Base-by-base conservation (phyloP, 805 yeast genomes). In the Saccharomycopsis amapae region DNA sequence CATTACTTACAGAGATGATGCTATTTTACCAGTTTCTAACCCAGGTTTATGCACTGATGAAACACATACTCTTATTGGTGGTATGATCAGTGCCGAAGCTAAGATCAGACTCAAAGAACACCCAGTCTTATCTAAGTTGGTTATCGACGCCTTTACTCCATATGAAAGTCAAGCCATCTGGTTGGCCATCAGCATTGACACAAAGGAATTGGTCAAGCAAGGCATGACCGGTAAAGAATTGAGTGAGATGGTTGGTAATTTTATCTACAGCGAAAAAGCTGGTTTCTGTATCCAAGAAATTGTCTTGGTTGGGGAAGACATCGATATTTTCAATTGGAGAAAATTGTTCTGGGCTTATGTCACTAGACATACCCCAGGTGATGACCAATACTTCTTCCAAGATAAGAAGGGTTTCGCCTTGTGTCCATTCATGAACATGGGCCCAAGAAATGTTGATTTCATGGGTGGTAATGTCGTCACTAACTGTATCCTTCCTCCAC, bases 31-130 rank as follows among this genome's bases (percentile, higher is more conserved):
- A 7, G 19, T 33, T 18, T 33, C 37, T 7, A 33, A 33, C 37
- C 37, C 37, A 33, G 37, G 37, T n/a, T 33, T 33, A 18, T 33
- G 37, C n/a, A 33, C 37, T 18, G 37, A 33, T 33, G 37, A 33
- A 33, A 33, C 37, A 7, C 37, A 33, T 33, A 33, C 37, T 33
- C 15, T 33, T 7, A 33, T 33, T 33, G 37, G 37, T 7, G 37
- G 37, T 7, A 15, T 33, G 37, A n/a, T 18, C n/a, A 15, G 19
- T 10, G 37, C 37, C n/a, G 37, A 33, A 18, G 30, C 30, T 9
- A 26, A 26, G 12, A 26, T 26, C 30, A 26, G 30, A 26, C 10
- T 12, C 7, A 26, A 26, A 26, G 10, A 26, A 26, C 30, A 26
- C 12, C 30, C 30, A 26, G 7, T 33, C 9, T 33, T 33, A 18